Percentiles rank a stretch among this genome's conserved stretches.
These are phyloP conservation scores for Glaciozyma martinii DNA, from an alignment of 768 basidiomycete genomes.

Conservation along the genomic window DNA sequence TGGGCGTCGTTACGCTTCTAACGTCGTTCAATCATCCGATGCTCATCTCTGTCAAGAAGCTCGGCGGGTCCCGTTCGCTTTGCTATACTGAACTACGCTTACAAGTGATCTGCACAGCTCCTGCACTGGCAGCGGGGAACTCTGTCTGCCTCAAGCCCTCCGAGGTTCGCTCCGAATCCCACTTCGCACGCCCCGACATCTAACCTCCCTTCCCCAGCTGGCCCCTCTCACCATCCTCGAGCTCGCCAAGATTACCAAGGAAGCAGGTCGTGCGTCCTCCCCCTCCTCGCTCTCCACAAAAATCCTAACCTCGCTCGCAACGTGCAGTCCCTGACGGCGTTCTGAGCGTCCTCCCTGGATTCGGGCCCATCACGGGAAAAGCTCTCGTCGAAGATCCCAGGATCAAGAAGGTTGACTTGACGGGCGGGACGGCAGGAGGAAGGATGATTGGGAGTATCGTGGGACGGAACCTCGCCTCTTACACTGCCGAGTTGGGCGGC, in stretches of 20 bases:
- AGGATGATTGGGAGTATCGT: constrained; percentile 63
- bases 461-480: constrained; percentile 62
- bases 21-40: constrained; percentile 72
- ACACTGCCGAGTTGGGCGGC: constrained; percentile 77
- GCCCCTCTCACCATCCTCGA: constrained; percentile 73
- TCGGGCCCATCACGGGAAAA: constrained; percentile 56
- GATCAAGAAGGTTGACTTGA: constrained; percentile 73
- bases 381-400: constrained; percentile 57
- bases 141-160: constrained; percentile 26
- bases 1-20: constrained; percentile 83
- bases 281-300: background rate
- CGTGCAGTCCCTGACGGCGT: constrained; percentile 68
- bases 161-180: background rate
- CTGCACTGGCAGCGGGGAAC: constrained; percentile 7
- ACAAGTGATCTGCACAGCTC: constrained; percentile 37
- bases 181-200: background rate
- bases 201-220: constrained; percentile 42
- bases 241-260: constrained; percentile 56
- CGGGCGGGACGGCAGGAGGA: constrained; percentile 57
- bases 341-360: constrained; percentile 64
- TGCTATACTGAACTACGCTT: constrained; percentile 72
- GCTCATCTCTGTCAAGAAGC: constrained; percentile 81
- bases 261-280: constrained; percentile 54
- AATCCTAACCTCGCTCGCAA: background rate
- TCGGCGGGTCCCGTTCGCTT: constrained; percentile 53